Base-by-base conservation (phyloP, 2,329 filamentous ascomycete species). In the Aplosporella prunicola region DNA sequence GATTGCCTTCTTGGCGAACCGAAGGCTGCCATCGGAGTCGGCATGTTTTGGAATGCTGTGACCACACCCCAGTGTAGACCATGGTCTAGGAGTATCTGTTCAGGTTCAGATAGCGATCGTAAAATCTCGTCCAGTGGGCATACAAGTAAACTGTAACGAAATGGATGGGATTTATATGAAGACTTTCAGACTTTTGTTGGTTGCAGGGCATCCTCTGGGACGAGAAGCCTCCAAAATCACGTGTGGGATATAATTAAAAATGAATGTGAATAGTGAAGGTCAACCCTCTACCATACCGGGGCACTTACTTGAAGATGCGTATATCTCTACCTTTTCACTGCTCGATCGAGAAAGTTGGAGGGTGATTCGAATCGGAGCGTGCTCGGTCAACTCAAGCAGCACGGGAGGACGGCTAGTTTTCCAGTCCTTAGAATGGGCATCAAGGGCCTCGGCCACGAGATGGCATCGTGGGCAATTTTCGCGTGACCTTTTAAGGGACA, bases 1-100 rank as follows among this genome's bases (percentile, higher is more conserved):
- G 25, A 35, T 27, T 15, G 32, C 32, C 11, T 15, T 9, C 4
- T 9, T 15, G 11, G 20, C 32, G n/a, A 35, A 35, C 6, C 8
- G 23, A 13, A 35, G 27, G 15, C 23, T 26, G 8, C 20, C 23
- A n/a, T 27, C 32, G 9, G 32, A 35, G 11, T 27, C 16, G 23
- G 32, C 25, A 27, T 35, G 15, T 17, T 26, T 35, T 27, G 32
- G 32, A 9, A 35, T 20, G 7, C 23, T 14, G 7, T 26, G 32
- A 5, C 22, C 32, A 9, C 17, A 8, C 16, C 23, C 32, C 4
- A 35, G 23, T 9, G 23, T 35, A 7, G 32, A 24, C 32, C 32
- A 35, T 16, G 32, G 23, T 13, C 18, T 14, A 4, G 32, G 32
- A 11, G 25, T 35, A 24, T 35, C 32, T 35, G 16, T 16, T 5